phyloP scores from a whole-genome alignment of 2,329 filamentous ascomycete genomes.

The Aspergillus sp. region DNA sequence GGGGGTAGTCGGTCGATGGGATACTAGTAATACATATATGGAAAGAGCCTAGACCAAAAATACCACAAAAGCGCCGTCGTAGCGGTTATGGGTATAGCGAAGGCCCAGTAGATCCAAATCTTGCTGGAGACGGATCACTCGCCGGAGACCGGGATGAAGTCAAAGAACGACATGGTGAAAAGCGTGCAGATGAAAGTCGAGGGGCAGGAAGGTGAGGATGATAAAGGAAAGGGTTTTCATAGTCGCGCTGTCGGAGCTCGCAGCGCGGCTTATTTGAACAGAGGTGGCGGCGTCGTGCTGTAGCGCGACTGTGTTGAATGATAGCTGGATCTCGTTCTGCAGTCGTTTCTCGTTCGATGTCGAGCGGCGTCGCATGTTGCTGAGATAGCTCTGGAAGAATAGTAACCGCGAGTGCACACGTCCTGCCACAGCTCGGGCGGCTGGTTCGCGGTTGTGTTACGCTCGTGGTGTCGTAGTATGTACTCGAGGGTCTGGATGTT shows the following conservation, averaged over 20 bases:
- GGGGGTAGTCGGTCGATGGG: too few relatives aligned
- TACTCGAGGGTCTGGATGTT: conserved; percentile 14
- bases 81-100: conserved; percentile 17
- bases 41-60: conserved; percentile 6
- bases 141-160: conserved; percentile 9
- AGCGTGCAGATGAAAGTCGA: conserved; percentile 40
- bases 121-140: conserved; percentile 14
- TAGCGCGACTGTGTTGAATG: conserved; percentile 24
- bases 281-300: conserved; percentile 15
- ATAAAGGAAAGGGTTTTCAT: conserved; percentile 46
- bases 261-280: conserved; percentile 19
- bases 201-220: conserved; percentile 42
- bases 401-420: conserved; percentile 12
- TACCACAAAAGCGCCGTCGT: conserved; percentile 10
- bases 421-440: conserved; percentile 4
- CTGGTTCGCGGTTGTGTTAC: conserved; percentile 3
- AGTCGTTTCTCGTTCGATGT: conserved; percentile 21
- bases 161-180: conserved; percentile 27
- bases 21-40: too few relatives aligned
- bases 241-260: conserved; percentile 36
- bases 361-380: conserved; percentile 15
- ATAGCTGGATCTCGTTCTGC: conserved; percentile 22
- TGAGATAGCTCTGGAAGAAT: conserved; percentile 13
- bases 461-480: conserved; percentile 12
- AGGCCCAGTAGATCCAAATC: conserved; percentile 24